Percentiles rank a stretch among this genome's conserved stretches.
Evolutionary conservation across 129 eudicot genomes (phyloP).

Genomic region (Smallanthus sonchifolius): DNA sequence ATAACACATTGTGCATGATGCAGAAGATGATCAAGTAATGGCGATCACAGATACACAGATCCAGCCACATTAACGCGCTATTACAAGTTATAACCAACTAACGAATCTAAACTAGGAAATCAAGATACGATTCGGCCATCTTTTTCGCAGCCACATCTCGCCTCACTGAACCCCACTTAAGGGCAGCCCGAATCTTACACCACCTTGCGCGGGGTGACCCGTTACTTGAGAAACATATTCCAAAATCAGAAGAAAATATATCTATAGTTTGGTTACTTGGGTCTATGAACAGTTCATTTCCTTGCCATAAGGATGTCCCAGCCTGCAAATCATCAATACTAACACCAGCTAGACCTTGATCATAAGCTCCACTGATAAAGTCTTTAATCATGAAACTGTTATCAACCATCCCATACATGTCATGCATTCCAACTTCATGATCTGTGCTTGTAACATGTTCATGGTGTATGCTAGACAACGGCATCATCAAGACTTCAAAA

Average conservation of each 20-base stretch:
- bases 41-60: slow-evolving; percentile 23
- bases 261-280: slow-evolving; percentile 22
- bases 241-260: slow-evolving; percentile 23
- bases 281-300: slow-evolving; percentile 8
- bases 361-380: neutral
- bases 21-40: neutral
- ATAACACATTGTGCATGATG: neutral
- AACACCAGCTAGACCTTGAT: slow-evolving; percentile 10
- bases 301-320: slow-evolving; percentile 29
- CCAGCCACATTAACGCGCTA: slow-evolving; percentile 17
- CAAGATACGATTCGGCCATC: slow-evolving; percentile 19
- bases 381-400: slow-evolving; percentile 18
- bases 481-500: slow-evolving; percentile 28
- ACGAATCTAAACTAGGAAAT: slow-evolving; percentile 9
- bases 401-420: slow-evolving; percentile 17
- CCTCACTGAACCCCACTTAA: slow-evolving; percentile 38
- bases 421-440: slow-evolving; percentile 20
- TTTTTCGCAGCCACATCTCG: slow-evolving; percentile 43
- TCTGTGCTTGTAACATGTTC: slow-evolving; percentile 14
- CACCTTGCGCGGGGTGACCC: slow-evolving; percentile 35
- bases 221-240: slow-evolving; percentile 18
- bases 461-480: slow-evolving; percentile 21
- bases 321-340: slow-evolving; percentile 10
- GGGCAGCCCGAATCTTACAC: slow-evolving; percentile 45
- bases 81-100: neutral